Base-by-base conservation (phyloP, 495 filamentous ascomycete species). In the Aspergillus nidulans region DNA sequence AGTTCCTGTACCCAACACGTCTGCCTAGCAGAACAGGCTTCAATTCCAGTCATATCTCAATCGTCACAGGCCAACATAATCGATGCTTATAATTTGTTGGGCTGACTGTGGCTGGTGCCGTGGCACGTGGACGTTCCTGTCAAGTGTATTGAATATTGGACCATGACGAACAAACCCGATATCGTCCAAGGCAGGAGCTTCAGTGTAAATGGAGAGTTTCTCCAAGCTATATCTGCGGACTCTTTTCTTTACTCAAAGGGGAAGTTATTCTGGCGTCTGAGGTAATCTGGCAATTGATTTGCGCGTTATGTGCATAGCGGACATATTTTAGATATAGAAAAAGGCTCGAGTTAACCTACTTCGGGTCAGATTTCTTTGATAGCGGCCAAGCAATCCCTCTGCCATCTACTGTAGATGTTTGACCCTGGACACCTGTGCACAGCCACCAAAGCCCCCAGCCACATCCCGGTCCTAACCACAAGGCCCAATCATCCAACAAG, bases 401-500 rank as follows among this genome's bases (percentile, higher is more conserved):
- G 3, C 12, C 6, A 39, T 18, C 36, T 4, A 3, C 2, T 43
- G 1, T 3, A 45, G 6, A 19, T 28, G 23, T 16, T 10, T 6
- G 23, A 49, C 8, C 43, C 6, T 16, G 19, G 20, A 24, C 32
- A 16, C 24, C 16, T 30, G 1, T 4, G 32, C 32, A 49, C 32
- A 49, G 47, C 47, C 47, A 39, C 24, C 28, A 13, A 47, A 49
- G 9, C n/a, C 20, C 46, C 18, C 46, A 23, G 46, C 46, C 46
- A 49, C 47, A 38, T 20, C 32, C 26, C 15, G n/a, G 10, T 24
- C 26, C 10, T 24, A 21, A 49, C 28, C 47, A 49, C 47, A 32
- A 49, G 47, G 39, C 39, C 47, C 47, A 49, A 49, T 49, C 47
- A 49, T 24, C 47, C 47, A 49, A 15, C 47, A 39, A 49, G 9